Evolutionary conservation across 441 rosid genomes (phyloP), one percentile per base, ranked within the genome.

Genomic region (Syzygium syzygioides): DNA sequence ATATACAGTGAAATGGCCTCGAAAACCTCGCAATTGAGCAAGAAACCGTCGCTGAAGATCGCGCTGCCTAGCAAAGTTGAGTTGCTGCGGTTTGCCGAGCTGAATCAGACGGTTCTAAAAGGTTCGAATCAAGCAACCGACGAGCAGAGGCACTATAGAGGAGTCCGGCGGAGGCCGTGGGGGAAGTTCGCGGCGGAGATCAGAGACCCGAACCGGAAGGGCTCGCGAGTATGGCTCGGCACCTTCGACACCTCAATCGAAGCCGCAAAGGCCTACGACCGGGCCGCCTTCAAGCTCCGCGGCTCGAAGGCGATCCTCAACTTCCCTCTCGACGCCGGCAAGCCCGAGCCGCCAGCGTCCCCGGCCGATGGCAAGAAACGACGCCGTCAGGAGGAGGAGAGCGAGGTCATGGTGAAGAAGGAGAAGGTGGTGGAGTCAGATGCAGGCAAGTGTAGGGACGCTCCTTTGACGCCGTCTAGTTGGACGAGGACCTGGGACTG

Each of bases 181-280:
- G 99, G 99, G 30, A 97, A 96, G 91, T 97, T 92, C 92, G 99
- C 99, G 7, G 98, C 99, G 34, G 99, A 97, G 94, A 97, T 97
- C 90, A 94, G 99, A 32, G 99, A 97, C 90, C 99, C 99, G 32
- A 94, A 85, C 92, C 91, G 95, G 87, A 95, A 91, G 55, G 97
- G 99, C 12, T 86, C 96, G 9, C 93, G 99, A 9, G 89, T 96
- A 79, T 97, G 99, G 99, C 96, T 97, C 2, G 99, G 99, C 87
- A 97, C 99, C 32, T 97, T 93, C 87, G 94, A 95, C 60, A 94
- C 96, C 11, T 95, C 96, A 32, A 90, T 97, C 20, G 96, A 95
- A 90, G 98, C 99, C 25, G 99, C 99, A 18, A 93, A 92, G 90
- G 99, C 99, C 80, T 97, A 97, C 90, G 99, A 97, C 88, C 59